Base-by-base conservation (phyloP, 805 yeast genomes). In the Starmerella etchellsii region DNA sequence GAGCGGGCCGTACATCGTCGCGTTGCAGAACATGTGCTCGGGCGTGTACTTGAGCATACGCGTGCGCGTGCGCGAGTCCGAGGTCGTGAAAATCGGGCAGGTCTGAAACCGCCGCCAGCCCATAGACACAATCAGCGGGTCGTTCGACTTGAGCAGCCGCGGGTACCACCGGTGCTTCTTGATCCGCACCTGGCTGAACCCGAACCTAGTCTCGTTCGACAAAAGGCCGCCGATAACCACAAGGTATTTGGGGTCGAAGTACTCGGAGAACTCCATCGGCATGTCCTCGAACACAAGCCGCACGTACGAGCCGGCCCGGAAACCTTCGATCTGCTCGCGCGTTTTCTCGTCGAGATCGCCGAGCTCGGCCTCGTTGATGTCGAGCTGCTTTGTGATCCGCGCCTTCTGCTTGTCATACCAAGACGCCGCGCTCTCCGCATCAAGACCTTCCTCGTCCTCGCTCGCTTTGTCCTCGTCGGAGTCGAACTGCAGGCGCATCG, bases 81-180 rank as follows among this genome's bases (percentile, higher is more conserved):
- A 76, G 0, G 98, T 91, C 3, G 98, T 87, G 60, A 87, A 91
- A 21, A 91, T 71, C 8, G 99, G 99, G 41, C 88, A 65, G 0
- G 98, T 87, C 63, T 91, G 99, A 66, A 91, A 93, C 61, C 99
- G 71, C 66, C 99, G 76, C 99, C 98, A 91, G 29, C 99, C 99
- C 32, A 91, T 64, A 0, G 97, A 88, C 36, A 91, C 60, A 40
- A 91, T 84, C 50, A 93, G 68, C 1, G 99, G 98, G 64, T 91
- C 99, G 57, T 84, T 93, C 9, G 96, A 75, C 62, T 91, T 91
- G 54, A 91, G 68, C 44, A 93, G 83, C 70, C 85, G 85, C 58
- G 85, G 88, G 64, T 91, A 96, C 99, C 99, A 91, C 67, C 98
- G 77, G 60, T 91, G 99, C 63, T 95, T 78, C 74, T 95, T 85